A percentile compares a stretch with the other conserved stretches of the same genome.
Conservation (phyloP, 441 rosid genomes). For the Euphorbia celastroides region DNA sequence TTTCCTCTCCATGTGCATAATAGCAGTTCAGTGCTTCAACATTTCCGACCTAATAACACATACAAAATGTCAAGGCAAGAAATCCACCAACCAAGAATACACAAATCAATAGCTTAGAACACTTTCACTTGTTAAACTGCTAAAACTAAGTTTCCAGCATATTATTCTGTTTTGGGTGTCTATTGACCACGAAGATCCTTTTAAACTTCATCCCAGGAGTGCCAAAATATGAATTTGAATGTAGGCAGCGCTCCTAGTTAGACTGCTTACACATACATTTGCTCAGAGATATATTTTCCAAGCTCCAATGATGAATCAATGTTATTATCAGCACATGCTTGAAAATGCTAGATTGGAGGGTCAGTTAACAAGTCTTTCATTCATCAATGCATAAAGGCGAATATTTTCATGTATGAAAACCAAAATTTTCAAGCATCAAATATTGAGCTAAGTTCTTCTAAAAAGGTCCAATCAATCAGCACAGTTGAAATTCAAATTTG, state of each 20-base stretch:
- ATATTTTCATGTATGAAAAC: neutral
- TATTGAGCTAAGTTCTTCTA: neutral
- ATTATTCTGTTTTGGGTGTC: neutral
- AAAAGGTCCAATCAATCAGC: neutral
- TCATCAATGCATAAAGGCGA: neutral
- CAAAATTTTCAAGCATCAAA: neutral
- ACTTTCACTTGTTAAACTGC: conserved; percentile 2
- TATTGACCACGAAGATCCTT: neutral
- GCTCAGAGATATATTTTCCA: neutral
- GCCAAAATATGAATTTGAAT: neutral
- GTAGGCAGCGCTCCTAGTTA: neutral
- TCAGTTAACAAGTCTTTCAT: neutral
- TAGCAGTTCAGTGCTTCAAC: conserved; percentile 79
- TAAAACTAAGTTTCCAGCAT: neutral
- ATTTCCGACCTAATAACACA: conserved; percentile 70
- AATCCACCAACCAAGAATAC: conserved; percentile 16
- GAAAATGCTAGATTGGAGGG: neutral
- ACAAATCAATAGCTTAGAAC: conserved; percentile 2
- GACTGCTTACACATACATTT: neutral
- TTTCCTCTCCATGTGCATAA: conserved; percentile 89
- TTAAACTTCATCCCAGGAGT: neutral
- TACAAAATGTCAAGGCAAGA: conserved; percentile 20
- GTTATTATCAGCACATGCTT: neutral
- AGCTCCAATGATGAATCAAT: neutral
- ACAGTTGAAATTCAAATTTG: neutral